These are phyloP conservation scores for Neohortaea acidophila DNA, from an alignment of 495 filamentous ascomycete genomes.

Conservation along the genomic window DNA sequence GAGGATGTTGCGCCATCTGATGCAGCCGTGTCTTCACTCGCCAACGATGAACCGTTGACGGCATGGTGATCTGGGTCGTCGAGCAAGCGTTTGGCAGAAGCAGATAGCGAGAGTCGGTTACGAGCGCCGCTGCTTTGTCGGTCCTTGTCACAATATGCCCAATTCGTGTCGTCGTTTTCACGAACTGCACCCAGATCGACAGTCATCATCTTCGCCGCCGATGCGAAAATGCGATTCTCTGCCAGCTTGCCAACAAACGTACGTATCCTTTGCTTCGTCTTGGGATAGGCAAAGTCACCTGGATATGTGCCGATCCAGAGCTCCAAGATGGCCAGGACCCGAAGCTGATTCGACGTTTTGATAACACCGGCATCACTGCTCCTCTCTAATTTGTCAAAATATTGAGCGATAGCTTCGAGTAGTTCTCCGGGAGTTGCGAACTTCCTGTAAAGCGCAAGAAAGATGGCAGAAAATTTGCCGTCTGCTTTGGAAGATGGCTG, in stretches of 20 bases:
- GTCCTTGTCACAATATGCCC: slow-evolving; percentile 25
- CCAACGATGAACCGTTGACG: background rate
- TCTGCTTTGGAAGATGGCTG: slow-evolving; percentile 73
- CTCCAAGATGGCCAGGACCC: slow-evolving; percentile 67
- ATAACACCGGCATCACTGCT: slow-evolving; percentile 43
- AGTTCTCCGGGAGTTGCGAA: slow-evolving; percentile 71
- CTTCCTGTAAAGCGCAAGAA: slow-evolving; percentile 88
- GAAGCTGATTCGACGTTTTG: slow-evolving; percentile 61
- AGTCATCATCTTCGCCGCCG: slow-evolving; percentile 69
- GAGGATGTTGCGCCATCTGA: slow-evolving; percentile 14
- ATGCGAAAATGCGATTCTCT: slow-evolving; percentile 57
- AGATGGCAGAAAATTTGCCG: slow-evolving; percentile 68
- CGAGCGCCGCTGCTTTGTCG: slow-evolving; percentile 8
- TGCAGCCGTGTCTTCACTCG: slow-evolving; percentile 6
- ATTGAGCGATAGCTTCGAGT: slow-evolving; percentile 53
- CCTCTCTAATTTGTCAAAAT: slow-evolving; percentile 48
- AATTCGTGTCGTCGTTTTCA: slow-evolving; percentile 30
- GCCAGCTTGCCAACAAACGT: slow-evolving; percentile 57
- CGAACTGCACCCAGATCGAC: slow-evolving; percentile 43
- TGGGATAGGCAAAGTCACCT: slow-evolving; percentile 76
- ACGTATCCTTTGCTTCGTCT: slow-evolving; percentile 51
- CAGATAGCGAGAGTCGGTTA: slow-evolving; percentile 1
- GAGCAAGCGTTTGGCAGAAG: background rate
- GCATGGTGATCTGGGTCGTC: slow-evolving; percentile 2
- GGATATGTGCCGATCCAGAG: slow-evolving; percentile 86